These are phyloP conservation scores for Sanghuangporus sanghuang DNA, from an alignment of 1,284 basidiomycete genomes.

Conservation along the genomic window DNA sequence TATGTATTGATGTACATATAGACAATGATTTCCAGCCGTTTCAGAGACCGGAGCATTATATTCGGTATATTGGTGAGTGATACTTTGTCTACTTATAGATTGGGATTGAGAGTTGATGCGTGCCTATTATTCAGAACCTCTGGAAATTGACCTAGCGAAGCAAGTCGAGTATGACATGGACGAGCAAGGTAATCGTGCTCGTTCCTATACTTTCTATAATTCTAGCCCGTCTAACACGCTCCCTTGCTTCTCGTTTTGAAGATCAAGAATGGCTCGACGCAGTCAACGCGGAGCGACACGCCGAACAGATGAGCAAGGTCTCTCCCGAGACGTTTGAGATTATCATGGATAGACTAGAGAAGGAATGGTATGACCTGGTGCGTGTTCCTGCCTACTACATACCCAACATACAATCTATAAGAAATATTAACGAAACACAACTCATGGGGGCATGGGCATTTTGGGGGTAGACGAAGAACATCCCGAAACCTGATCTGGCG, in stretches of 20 bases:
- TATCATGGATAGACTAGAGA: conserved; percentile 95
- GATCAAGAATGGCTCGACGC: conserved; percentile 95
- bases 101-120: neutral
- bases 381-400: conserved; percentile 24
- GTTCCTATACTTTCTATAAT: neutral
- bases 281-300: conserved; percentile 80
- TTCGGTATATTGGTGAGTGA: conserved; percentile 78
- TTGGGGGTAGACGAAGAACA: conserved; percentile 71
- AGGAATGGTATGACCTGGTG: conserved; percentile 98
- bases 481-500: conserved; percentile 79
- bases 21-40: conserved; percentile 82
- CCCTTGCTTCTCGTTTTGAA: conserved; percentile 26
- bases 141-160: conserved; percentile 86
- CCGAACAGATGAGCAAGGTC: conserved; percentile 70
- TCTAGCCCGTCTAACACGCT: conserved; percentile 1
- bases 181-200: conserved; percentile 76
- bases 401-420: neutral
- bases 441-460: too few species aligned
- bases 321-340: conserved; percentile 92
- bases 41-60: conserved; percentile 78
- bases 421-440: conserved; percentile 5
- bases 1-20: too few species aligned
- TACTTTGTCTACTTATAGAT: neutral
- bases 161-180: conserved; percentile 99
- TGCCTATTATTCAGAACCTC: conserved; percentile 57